Evolutionary conservation across 139 green algal genomes (phyloP).

Genomic region (Yamagishiella unicocca): DNA sequence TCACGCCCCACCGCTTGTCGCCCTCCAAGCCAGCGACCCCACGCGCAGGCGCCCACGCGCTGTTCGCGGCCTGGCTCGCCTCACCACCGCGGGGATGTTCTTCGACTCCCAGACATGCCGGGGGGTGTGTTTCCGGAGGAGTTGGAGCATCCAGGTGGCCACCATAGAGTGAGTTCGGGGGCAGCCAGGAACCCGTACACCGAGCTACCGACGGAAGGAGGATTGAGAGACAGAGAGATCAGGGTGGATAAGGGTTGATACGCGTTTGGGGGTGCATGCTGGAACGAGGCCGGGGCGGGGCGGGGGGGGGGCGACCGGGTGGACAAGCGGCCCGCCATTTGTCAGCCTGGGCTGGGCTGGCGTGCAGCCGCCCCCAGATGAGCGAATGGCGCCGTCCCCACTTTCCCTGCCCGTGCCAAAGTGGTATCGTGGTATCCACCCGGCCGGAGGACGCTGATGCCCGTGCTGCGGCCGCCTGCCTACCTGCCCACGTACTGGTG

Average conservation of each 20-base stretch:
- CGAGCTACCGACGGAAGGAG: too few species aligned
- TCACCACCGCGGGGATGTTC: not conserved
- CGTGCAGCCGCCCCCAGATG: too few species aligned
- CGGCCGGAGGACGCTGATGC: too few species aligned
- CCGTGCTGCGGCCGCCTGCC: too few species aligned
- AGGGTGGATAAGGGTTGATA: not conserved
- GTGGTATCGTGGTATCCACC: too few species aligned
- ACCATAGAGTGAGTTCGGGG: not conserved
- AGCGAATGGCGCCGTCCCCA: too few species aligned
- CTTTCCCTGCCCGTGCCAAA: too few species aligned
- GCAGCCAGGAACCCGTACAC: too few species aligned
- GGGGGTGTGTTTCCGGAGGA: not conserved
- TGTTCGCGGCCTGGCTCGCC: constrained; percentile 21
- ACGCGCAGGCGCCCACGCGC: constrained; percentile 2
- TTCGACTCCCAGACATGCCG: constrained; percentile 6
- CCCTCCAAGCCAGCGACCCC: not conserved
- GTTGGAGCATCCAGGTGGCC: constrained; percentile 14
- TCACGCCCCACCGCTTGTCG: not conserved
- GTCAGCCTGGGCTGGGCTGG: too few species aligned
- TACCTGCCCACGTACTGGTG: not conserved
- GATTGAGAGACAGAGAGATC: not conserved
- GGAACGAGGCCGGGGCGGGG: too few species aligned
- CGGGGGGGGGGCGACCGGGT: too few species aligned
- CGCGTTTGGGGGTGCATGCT: not conserved
- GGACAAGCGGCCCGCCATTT: too few species aligned